Evolutionary conservation across 2,329 filamentous ascomycete genomes (phyloP).

Genomic region (Aspergillus chevalieri): DNA sequence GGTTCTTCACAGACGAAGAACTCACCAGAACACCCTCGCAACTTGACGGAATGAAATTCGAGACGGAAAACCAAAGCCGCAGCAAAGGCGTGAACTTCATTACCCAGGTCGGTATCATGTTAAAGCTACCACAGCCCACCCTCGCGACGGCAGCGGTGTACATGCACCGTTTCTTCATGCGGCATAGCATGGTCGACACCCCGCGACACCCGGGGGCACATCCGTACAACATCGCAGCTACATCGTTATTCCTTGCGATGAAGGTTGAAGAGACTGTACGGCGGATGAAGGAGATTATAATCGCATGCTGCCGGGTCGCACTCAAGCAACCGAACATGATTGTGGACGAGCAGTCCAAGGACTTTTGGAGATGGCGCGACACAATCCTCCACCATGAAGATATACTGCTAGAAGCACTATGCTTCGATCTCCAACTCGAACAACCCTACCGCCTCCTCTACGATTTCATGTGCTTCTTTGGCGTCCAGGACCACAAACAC

Average conservation of each 20-base stretch:
- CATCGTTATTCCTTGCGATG: slow-evolving; percentile 85
- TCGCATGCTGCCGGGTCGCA: slow-evolving; percentile 87
- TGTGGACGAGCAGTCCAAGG: slow-evolving; percentile 94
- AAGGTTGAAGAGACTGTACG: slow-evolving; percentile 97
- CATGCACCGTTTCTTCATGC: slow-evolving; percentile 95
- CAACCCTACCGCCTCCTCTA: slow-evolving; percentile 82
- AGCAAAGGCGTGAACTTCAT: slow-evolving; percentile 97
- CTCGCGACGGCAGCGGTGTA: slow-evolving; percentile 88
- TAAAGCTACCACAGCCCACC: slow-evolving; percentile 87
- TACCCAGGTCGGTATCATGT: slow-evolving; percentile 82
- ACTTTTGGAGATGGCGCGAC: slow-evolving; percentile 97
- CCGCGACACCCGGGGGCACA: slow-evolving; percentile 67
- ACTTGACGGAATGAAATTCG: slow-evolving; percentile 68
- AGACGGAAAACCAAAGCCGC: slow-evolving; percentile 72
- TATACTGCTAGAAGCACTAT: slow-evolving; percentile 80
- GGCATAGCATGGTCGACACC: slow-evolving; percentile 69
- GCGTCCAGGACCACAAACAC: slow-evolving; percentile 70
- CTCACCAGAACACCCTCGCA: slow-evolving; percentile 76
- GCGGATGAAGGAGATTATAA: slow-evolving; percentile 90
- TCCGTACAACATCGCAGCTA: slow-evolving; percentile 90
- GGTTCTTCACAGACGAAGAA: slow-evolving; percentile 83
- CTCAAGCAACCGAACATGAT: slow-evolving; percentile 87
- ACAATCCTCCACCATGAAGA: slow-evolving; percentile 91
- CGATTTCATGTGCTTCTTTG: slow-evolving; percentile 68
- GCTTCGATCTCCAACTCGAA: slow-evolving; percentile 87